A percentile compares a stretch with the other conserved stretches of the same genome.
These are phyloP conservation scores for Diaporthe citri DNA, from an alignment of 2,329 filamentous ascomycete species.

Conservation along the genomic window DNA sequence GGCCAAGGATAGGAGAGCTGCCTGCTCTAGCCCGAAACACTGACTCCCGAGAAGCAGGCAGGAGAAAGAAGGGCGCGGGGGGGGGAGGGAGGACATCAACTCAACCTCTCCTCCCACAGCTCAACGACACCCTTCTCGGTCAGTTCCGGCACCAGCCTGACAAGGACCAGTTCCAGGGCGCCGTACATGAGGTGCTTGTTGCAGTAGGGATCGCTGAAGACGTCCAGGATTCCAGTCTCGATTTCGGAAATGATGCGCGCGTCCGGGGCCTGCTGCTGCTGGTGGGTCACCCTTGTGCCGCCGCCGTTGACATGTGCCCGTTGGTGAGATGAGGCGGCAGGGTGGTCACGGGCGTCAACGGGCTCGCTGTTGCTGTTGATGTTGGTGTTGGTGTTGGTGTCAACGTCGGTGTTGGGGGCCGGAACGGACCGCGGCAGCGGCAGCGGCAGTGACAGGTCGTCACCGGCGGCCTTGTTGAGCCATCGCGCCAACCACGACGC, in stretches of 20 bases:
- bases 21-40: slow-evolving; percentile 15
- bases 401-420: slow-evolving; percentile 48
- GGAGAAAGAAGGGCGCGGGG: not conserved
- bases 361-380: not conserved
- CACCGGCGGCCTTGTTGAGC: slow-evolving; percentile 16
- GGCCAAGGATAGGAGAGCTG: not conserved
- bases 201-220: slow-evolving; percentile 86
- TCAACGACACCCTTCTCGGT: slow-evolving; percentile 77
- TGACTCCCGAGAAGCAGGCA: not conserved
- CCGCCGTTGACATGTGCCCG: slow-evolving; percentile 36
- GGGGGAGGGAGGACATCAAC: slow-evolving; percentile 37
- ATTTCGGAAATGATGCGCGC: slow-evolving; percentile 68
- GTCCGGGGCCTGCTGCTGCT: slow-evolving; percentile 46
- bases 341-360: not conserved
- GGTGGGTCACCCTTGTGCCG: slow-evolving; percentile 50
- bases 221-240: slow-evolving; percentile 74
- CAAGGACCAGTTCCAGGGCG: slow-evolving; percentile 84
- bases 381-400: not conserved
- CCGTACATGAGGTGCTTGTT: slow-evolving; percentile 93
- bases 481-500: slow-evolving; percentile 41
- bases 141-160: slow-evolving; percentile 87
- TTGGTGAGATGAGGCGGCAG: not conserved
- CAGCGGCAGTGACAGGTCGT: not conserved
- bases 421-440: slow-evolving; percentile 42
- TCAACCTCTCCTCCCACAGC: slow-evolving; percentile 79